Evolutionary conservation across 495 filamentous ascomycete genomes (phyloP), one percentile per base, ranked within the genome.

Genomic region (Penicillium simplicissimum): DNA sequence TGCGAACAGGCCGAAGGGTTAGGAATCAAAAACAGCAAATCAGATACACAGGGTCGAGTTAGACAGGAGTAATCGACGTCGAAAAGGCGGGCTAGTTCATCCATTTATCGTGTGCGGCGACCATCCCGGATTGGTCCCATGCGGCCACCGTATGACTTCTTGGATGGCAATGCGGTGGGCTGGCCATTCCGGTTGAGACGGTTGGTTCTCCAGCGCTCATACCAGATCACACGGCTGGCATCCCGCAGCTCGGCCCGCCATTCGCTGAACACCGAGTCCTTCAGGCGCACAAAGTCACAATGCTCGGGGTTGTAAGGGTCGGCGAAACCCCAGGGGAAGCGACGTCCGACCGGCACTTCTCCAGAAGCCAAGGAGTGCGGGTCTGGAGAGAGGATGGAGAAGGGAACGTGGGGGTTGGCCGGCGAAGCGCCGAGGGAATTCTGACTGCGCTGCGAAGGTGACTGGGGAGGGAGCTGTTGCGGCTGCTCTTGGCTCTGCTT

Each of bases 271-370:
- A 98, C 90, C 7, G 87, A 86, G 21, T 98, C 92, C 78, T 93
- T 94, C 61, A 98, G 80, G 58, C 87, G 86, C n/a, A 89, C 79
- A 75, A 97, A 96, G 74, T 98, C 94, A 76, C 96, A 98, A 77
- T 98, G 95, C 65, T 89, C 86, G 35, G 88, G 79, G 67, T 97
- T 85, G 77, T 93, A 91, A 0, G 95, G 95, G 67, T 97, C 91
- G 11, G 95, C 95, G 69, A 96, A 94, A 19, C 95, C 95, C 95
- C 95, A 98, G 5, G 96, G 90, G 68, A 98, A 98, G 49, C 86
- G 87, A 54, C 95, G 87, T 17, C 93, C 95, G 55, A 93, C 74
- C 11, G 79, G 80, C 37, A 75, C 71, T 40, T 81, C 74, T 4
- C 67, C 69, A 42, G 87, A 81, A 19, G 82, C 84, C 42, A 91